These are phyloP conservation scores for Psilocybe cubensis DNA, from an alignment of 768 basidiomycete species.

Conservation along the genomic window DNA sequence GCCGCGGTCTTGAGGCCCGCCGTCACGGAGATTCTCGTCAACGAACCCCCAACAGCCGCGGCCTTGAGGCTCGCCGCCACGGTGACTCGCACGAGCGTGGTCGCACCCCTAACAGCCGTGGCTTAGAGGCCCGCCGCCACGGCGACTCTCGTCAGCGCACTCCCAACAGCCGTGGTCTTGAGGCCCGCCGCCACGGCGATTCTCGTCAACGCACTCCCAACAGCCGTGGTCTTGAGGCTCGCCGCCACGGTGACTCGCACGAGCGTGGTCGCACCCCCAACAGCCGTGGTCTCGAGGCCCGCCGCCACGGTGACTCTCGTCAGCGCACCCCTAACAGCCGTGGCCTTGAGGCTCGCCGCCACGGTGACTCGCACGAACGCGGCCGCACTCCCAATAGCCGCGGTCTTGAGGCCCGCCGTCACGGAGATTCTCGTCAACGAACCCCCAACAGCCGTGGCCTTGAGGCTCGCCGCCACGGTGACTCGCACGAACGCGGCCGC, in stretches of 20 bases:
- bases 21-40: slow-evolving; percentile 2
- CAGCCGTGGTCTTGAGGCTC: slow-evolving; percentile 2
- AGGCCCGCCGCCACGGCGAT: slow-evolving; percentile 7
- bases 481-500: neutral
- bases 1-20: slow-evolving; percentile 1
- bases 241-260: slow-evolving; percentile 4
- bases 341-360: slow-evolving; percentile 3
- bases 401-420: slow-evolving; percentile 5
- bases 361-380: neutral
- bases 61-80: slow-evolving; percentile 4
- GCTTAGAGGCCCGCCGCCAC: slow-evolving; percentile 4
- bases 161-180: slow-evolving; percentile 1
- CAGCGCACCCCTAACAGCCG: neutral
- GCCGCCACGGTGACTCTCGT: slow-evolving; percentile 4
- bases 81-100: neutral
- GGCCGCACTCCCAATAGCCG: neutral
- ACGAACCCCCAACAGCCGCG: no score
- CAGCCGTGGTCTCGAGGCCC: neutral
- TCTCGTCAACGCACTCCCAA: neutral
- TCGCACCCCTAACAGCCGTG: neutral
- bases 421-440: neutral
- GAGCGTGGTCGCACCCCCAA: neutral
- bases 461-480: neutral
- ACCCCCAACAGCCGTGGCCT: neutral
- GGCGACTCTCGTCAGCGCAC: neutral